Conservation (phyloP, 495 filamentous ascomycete genomes). For the Gamarada debralockiae region DNA sequence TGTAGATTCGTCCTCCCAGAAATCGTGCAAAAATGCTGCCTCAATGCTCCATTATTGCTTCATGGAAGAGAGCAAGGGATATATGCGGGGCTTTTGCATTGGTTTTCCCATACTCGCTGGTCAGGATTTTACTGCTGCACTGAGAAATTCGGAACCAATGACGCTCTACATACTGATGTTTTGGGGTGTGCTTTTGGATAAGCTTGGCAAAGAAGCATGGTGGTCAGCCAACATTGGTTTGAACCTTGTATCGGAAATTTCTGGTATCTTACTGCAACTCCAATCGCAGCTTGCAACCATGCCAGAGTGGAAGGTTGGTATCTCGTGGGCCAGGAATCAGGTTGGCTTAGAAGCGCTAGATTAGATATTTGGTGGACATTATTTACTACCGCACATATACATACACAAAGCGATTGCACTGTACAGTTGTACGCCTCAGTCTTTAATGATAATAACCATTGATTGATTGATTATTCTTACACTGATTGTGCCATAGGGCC, state of each 20-base stretch:
- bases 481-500: too few species aligned
- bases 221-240: constrained; percentile 12
- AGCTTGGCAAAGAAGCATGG: constrained; percentile 16
- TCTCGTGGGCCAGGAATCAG: constrained; percentile 7
- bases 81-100: constrained; percentile 23
- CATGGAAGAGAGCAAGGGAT: constrained; percentile 25
- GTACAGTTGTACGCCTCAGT: too few species aligned
- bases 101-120: constrained; percentile 25
- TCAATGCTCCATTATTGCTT: constrained; percentile 21
- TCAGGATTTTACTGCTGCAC: constrained; percentile 23
- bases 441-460: too few species aligned
- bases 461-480: too few species aligned
- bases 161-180: constrained; percentile 31
- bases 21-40: constrained; percentile 22
- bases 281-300: background rate
- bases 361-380: too few species aligned
- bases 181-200: constrained; percentile 27
- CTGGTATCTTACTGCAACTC: constrained; percentile 12
- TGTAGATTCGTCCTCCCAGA: background rate
- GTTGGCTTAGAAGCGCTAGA: too few species aligned
- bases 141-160: constrained; percentile 29
- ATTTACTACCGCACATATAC: too few species aligned
- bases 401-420: too few species aligned
- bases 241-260: constrained; percentile 19
- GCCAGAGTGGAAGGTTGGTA: background rate